Percentiles rank a stretch among this genome's conserved stretches.
Evolutionary conservation across 257 asterid species (phyloP).

Genomic region (Solanum pimpinellifolium): DNA sequence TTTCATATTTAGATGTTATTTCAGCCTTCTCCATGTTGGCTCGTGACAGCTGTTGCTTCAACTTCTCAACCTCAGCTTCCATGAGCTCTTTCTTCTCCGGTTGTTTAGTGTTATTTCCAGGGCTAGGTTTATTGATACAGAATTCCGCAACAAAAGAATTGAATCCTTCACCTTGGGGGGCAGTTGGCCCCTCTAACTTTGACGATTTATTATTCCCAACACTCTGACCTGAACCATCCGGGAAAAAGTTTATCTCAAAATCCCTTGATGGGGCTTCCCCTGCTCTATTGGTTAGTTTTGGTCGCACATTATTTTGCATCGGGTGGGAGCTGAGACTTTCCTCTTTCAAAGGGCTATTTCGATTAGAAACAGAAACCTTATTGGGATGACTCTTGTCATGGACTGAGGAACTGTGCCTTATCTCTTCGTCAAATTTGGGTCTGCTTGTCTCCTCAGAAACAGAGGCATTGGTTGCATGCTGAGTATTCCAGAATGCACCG

Average conservation of each 20-base stretch:
- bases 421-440: conserved; percentile 61
- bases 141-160: conserved; percentile 76
- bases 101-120: conserved; percentile 28
- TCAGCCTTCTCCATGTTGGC: conserved; percentile 69
- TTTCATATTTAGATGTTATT: conserved; percentile 71
- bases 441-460: conserved; percentile 33
- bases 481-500: conserved; percentile 91
- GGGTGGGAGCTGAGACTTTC: conserved; percentile 11
- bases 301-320: conserved; percentile 18
- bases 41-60: conserved; percentile 63
- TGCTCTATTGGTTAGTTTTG: conserved; percentile 15
- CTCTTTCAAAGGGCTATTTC: conserved; percentile 13
- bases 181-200: conserved; percentile 33
- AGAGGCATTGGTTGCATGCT: conserved; percentile 59
- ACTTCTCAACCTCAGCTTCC: conserved; percentile 70
- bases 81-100: conserved; percentile 42
- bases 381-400: conserved; percentile 27
- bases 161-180: conserved; percentile 39
- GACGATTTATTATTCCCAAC: conserved; percentile 29
- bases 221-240: conserved; percentile 25
- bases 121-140: conserved; percentile 29
- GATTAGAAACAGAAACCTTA: conserved; percentile 7
- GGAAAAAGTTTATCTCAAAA: conserved; percentile 37
- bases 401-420: conserved; percentile 21
- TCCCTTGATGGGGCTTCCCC: conserved; percentile 20